A percentile compares a stretch with the other conserved stretches of the same genome.
These are phyloP conservation scores for Colletotrichum destructivum DNA, from an alignment of 2,329 filamentous ascomycete genomes.

Conservation along the genomic window DNA sequence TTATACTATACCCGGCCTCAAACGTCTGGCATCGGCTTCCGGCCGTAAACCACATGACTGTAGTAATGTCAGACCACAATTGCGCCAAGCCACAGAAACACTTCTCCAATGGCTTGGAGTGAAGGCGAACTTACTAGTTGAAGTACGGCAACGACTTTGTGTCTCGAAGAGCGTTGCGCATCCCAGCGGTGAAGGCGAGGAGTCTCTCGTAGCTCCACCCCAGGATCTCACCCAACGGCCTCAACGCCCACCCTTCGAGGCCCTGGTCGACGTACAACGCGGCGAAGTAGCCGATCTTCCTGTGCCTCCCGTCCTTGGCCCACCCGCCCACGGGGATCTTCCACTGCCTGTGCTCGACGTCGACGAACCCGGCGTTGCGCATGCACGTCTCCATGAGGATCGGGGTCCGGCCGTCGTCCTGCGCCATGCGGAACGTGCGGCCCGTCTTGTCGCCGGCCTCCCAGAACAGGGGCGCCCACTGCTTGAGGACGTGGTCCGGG, in stretches of 20 bases:
- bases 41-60: neutral
- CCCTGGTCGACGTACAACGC: constrained; percentile 45
- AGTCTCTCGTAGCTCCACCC: neutral
- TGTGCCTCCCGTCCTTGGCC: constrained; percentile 43
- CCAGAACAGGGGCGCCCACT: constrained; percentile 49
- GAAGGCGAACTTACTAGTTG: constrained; percentile 43
- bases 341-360: constrained; percentile 33
- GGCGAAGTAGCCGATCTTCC: constrained; percentile 46
- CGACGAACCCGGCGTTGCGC: constrained; percentile 40
- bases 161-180: constrained; percentile 45
- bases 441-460: constrained; percentile 44
- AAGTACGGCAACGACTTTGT: constrained; percentile 46
- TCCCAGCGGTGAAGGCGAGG: constrained; percentile 44
- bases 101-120: no score
- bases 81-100: no score
- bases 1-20: no score
- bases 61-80: neutral
- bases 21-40: neutral
- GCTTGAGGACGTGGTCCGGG: constrained; percentile 48
- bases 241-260: constrained; percentile 50
- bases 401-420: constrained; percentile 44
- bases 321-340: constrained; percentile 46
- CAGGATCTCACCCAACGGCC: constrained; percentile 17
- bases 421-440: constrained; percentile 11
- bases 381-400: constrained; percentile 30